Percentiles rank a stretch among this genome's conserved stretches.
Evolutionary conservation across 2,329 filamentous ascomycete species (phyloP).

Genomic region (Sordariomycetes sp.): DNA sequence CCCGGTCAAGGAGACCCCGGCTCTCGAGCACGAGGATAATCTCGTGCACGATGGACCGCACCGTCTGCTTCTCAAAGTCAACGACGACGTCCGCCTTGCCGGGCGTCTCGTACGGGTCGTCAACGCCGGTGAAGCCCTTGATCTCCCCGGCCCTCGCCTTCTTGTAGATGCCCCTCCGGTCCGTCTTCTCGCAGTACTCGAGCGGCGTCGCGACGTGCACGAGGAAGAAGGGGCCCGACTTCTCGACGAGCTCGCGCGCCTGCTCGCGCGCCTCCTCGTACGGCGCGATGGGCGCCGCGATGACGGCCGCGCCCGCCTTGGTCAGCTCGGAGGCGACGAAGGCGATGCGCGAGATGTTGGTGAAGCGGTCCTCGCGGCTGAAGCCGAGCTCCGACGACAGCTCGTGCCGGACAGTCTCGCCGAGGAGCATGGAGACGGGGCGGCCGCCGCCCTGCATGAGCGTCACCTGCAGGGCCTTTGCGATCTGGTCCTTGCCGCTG

Average conservation of each 20-base stretch:
- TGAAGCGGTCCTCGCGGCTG: conserved; percentile 81
- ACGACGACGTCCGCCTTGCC: conserved; percentile 72
- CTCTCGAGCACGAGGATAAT: conserved; percentile 89
- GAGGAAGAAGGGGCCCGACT: conserved; percentile 84
- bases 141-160: conserved; percentile 80
- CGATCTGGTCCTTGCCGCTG: conserved; percentile 93
- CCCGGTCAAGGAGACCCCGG: conserved; percentile 69
- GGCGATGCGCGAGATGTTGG: conserved; percentile 89
- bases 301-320: conserved; percentile 83
- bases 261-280: conserved; percentile 67
- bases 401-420: conserved; percentile 88
- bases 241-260: conserved; percentile 75
- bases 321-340: conserved; percentile 95
- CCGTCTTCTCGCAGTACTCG: conserved; percentile 88
- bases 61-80: conserved; percentile 72
- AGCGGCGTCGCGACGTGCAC: conserved; percentile 89
- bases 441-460: conserved; percentile 97
- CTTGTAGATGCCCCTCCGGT: conserved; percentile 81
- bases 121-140: conserved; percentile 95
- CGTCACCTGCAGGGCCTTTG: conserved; percentile 87
- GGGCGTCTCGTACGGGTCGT: conserved; percentile 89
- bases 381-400: conserved; percentile 93
- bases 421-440: conserved; percentile 84
- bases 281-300: conserved; percentile 90
- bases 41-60: conserved; percentile 90